Conservation (phyloP, 2,329 filamentous ascomycete species). For the Colletotrichum horii region DNA sequence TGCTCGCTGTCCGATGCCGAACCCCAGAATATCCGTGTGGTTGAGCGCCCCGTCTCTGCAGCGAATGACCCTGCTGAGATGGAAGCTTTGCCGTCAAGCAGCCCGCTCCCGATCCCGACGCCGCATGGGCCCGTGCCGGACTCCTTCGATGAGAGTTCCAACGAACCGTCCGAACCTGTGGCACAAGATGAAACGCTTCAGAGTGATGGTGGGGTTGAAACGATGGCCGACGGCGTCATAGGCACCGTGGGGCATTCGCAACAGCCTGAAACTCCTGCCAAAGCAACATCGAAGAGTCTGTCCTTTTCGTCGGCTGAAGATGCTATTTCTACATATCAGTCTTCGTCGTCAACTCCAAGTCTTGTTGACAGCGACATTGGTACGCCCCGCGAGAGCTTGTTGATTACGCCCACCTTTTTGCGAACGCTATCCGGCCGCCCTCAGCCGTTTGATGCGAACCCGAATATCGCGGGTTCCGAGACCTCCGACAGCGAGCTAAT, state of each 20-base stretch:
- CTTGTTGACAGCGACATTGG: constrained; percentile 23
- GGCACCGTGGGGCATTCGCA: constrained; percentile 6
- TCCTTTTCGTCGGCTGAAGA: constrained; percentile 19
- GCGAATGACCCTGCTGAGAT: constrained; percentile 19
- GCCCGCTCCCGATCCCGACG: constrained; percentile 6
- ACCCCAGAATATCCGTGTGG: constrained; percentile 23
- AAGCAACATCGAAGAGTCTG: not conserved
- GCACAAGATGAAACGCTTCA: constrained; percentile 20
- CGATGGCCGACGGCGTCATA: not conserved
- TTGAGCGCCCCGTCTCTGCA: constrained; percentile 16
- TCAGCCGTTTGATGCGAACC: constrained; percentile 12
- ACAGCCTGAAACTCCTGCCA: constrained; percentile 17
- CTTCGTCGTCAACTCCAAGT: constrained; percentile 26
- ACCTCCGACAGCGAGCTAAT: constrained; percentile 16
- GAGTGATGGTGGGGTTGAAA: constrained; percentile 6
- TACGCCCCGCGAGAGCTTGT: constrained; percentile 24
- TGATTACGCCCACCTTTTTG: constrained; percentile 24
- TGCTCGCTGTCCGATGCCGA: constrained; percentile 44
- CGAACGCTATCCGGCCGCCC: constrained; percentile 14
- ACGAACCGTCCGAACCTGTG: constrained; percentile 16
- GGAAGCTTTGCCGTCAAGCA: constrained; percentile 12
- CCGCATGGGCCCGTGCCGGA: constrained; percentile 1
- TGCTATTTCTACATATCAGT: constrained; percentile 14
- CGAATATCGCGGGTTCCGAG: constrained; percentile 12
- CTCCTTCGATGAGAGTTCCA: constrained; percentile 10